Base-by-base conservation (phyloP, 2,329 filamentous ascomycete species). In the Hypoxylon sp. region DNA sequence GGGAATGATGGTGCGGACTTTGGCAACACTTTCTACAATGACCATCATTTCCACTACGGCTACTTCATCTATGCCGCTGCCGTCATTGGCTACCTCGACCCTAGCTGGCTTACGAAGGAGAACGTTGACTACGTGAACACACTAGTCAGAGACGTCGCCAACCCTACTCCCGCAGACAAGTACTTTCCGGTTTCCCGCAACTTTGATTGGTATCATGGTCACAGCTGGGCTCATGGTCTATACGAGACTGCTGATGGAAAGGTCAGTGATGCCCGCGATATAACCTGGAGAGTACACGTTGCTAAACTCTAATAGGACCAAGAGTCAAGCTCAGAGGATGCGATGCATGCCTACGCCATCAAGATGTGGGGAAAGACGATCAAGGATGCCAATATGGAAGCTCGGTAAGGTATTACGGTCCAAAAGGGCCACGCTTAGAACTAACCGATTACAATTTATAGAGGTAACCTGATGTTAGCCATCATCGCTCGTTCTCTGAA, bases 161-260 rank as follows among this genome's bases (percentile, higher is more conserved):
- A 97, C 79, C 90, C 94, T 0, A 90, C 88, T 73, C 77, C 84
- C 2, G 78, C 86, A 17, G 95, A 97, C 77, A 84, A 85, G 30
- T 89, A 89, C 74, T 98, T 97, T 79, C 95, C 95, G 0, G 90
- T 93, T 73, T 95, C 88, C 68, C 89, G 96, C 54, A 89, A 85
- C 63, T 98, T 98, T 77, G 96, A 98, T 81, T 98, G 94, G 93
- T 98, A 91, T 79, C 90, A 97, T 76, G 96, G 95, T 1, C 96
- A 98, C 84, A 94, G 91, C 65, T 98, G 95, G 94, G 95, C 95
- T 2, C 94, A 93, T 61, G 92, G 92, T 0, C 81, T 95, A 4
- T 92, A 89, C 74, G 88, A 92, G 69, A 85, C 87, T 40, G 83
- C 83, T 61, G 92, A 95, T 78, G 92, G 93, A 68, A 95, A 95